These are phyloP conservation scores for Ophiostoma pallidulum DNA, from an alignment of 2,329 filamentous ascomycete genomes.

Conservation along the genomic window DNA sequence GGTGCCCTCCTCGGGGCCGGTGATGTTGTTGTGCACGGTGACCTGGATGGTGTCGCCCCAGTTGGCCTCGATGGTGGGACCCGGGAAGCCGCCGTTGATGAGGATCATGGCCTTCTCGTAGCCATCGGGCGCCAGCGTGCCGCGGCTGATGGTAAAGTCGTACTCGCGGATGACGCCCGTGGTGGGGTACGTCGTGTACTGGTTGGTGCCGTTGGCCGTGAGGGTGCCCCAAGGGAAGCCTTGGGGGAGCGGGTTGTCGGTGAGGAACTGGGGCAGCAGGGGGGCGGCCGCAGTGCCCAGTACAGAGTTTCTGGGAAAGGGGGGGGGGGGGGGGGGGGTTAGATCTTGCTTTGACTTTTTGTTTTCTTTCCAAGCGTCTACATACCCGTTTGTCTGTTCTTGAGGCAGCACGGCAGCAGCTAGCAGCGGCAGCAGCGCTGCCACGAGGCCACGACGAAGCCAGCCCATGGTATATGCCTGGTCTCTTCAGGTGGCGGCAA, in stretches of 20 bases:
- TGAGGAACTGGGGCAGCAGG: constrained; percentile 34
- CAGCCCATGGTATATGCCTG: constrained; percentile 7
- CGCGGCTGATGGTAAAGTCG: constrained; percentile 43
- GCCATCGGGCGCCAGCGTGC: constrained; percentile 45
- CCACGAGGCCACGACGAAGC: constrained; percentile 1
- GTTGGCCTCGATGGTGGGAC: constrained; percentile 25
- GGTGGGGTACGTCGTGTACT: constrained; percentile 36
- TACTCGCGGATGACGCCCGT: constrained; percentile 48
- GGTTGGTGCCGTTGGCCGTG: constrained; percentile 36
- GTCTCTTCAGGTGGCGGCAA: no score
- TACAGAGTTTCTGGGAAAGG: constrained; percentile 28
- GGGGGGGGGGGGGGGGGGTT: no score
- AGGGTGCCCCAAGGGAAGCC: constrained; percentile 44
- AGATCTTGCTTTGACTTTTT: neutral
- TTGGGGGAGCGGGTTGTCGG: constrained; percentile 37
- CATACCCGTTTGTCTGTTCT: constrained; percentile 30
- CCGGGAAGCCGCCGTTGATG: constrained; percentile 26
- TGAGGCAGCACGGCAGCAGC: constrained; percentile 22
- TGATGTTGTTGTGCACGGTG: constrained; percentile 57
- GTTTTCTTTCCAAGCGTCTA: neutral
- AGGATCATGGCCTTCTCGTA: constrained; percentile 42
- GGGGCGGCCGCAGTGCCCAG: constrained; percentile 32
- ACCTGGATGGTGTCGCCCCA: constrained; percentile 39
- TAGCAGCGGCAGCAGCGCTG: constrained; percentile 18
- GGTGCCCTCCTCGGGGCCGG: constrained; percentile 31